Percentiles rank a stretch among this genome's conserved stretches.
Conservation (phyloP, 202 grass and related monocot genomes). For the Brachypodium distachyon region DNA sequence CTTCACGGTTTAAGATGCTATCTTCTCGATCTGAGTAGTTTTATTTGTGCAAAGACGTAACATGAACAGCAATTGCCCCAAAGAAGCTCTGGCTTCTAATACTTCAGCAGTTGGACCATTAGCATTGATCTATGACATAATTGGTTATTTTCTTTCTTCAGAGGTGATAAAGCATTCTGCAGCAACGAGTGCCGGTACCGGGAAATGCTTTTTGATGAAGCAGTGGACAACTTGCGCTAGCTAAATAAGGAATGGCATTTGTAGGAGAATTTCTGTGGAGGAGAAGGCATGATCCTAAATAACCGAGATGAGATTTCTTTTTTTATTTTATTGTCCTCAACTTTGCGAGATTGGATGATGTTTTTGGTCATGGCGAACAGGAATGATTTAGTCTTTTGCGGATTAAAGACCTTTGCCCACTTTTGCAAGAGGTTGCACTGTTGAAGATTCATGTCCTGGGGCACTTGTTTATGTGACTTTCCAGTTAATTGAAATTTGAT, state of each 20-base stretch:
- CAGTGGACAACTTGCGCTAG: constrained; percentile 42
- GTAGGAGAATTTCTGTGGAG: constrained; percentile 15
- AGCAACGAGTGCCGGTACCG: constrained; percentile 49
- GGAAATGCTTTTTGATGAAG: constrained; percentile 45
- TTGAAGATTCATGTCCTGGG: constrained; percentile 8
- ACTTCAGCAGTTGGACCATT: constrained; percentile 18
- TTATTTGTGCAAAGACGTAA: constrained; percentile 1
- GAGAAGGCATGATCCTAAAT: constrained; percentile 37
- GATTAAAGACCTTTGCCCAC: constrained; percentile 33
- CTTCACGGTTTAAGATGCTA: constrained; percentile 32
- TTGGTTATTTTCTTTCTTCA: constrained; percentile 29
- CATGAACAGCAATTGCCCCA: constrained; percentile 13
- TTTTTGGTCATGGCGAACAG: constrained; percentile 30
- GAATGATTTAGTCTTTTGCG: constrained; percentile 35
- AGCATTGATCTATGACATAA: constrained; percentile 22
- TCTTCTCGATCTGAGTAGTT: constrained; percentile 19
- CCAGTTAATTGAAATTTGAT: not conserved
- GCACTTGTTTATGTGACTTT: not conserved
- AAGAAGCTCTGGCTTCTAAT: constrained; percentile 21
- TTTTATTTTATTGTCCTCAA: not conserved
- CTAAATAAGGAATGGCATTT: not conserved
- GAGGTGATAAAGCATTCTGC: constrained; percentile 58
- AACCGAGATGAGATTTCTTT: constrained; percentile 24
- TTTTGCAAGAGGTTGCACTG: constrained; percentile 32
- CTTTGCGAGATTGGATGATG: constrained; percentile 25